Percentiles rank a stretch among this genome's conserved stretches.
Evolutionary conservation across 805 yeast genomes (phyloP).

Genomic region (Zygoascus bituminiphila): DNA sequence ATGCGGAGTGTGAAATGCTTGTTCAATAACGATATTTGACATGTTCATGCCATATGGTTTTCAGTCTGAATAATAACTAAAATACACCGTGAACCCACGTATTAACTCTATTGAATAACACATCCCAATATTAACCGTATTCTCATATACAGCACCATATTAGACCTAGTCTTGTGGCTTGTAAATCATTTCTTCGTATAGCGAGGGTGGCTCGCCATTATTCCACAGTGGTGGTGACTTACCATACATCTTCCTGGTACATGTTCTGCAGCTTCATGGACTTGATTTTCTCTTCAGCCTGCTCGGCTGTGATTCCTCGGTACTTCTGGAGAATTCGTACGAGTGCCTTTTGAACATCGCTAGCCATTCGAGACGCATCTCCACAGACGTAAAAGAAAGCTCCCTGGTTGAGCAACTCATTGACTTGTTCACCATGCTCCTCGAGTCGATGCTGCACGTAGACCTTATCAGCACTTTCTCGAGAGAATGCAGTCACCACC

Average conservation of each 20-base stretch:
- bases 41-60: too few species aligned
- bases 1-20: too few species aligned
- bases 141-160: not conserved
- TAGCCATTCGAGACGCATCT: constrained; percentile 93
- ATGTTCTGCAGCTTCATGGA: constrained; percentile 73
- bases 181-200: not conserved
- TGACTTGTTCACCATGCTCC: constrained; percentile 40
- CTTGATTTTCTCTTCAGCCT: constrained; percentile 71
- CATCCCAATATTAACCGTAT: not conserved
- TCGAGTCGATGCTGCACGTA: constrained; percentile 78
- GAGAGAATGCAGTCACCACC: constrained; percentile 77
- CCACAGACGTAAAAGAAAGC: constrained; percentile 95
- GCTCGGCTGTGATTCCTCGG: constrained; percentile 54
- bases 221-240: too few species aligned
- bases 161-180: too few species aligned
- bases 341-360: constrained; percentile 74
- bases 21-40: too few species aligned
- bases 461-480: constrained; percentile 56
- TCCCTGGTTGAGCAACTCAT: constrained; percentile 51
- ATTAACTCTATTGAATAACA: not conserved
- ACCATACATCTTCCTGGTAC: constrained; percentile 99
- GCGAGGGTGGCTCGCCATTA: too few species aligned
- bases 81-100: not conserved
- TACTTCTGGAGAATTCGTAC: constrained; percentile 52
- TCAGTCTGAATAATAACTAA: not conserved